These are phyloP conservation scores for Mycena venus DNA, from an alignment of 768 basidiomycete genomes.

Conservation along the genomic window DNA sequence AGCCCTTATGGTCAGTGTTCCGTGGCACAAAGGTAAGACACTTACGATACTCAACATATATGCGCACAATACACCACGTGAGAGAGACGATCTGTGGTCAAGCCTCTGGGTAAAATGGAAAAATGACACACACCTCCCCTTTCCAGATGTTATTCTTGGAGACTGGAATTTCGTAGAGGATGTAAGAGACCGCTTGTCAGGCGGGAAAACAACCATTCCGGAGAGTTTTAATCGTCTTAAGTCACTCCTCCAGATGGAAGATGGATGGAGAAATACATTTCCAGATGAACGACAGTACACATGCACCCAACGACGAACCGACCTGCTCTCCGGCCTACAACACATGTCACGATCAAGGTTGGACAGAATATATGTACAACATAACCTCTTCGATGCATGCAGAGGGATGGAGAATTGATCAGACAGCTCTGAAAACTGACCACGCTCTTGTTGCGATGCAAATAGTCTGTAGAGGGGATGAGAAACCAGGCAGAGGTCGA, in stretches of 20 bases:
- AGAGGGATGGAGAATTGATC: background rate
- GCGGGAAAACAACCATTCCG: too few relatives aligned
- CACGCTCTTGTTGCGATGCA: background rate
- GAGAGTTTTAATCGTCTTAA: too few relatives aligned
- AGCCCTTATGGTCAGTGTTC: background rate
- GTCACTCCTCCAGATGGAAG: too few relatives aligned
- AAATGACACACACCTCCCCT: background rate
- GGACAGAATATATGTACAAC: background rate
- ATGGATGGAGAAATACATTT: background rate
- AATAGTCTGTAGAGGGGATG: background rate
- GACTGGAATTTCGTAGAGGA: conserved; percentile 4
- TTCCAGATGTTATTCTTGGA: too few relatives aligned
- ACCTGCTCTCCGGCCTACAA: background rate
- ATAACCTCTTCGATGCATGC: too few relatives aligned
- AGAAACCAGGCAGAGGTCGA: background rate
- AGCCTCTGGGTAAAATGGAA: background rate
- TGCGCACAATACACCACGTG: background rate
- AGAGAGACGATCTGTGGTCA: background rate
- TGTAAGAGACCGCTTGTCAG: background rate
- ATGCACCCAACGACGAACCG: background rate
- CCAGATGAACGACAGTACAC: background rate
- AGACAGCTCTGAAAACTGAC: background rate
- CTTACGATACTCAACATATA: background rate
- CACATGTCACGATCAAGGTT: background rate
- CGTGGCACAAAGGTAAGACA: background rate